Conservation (phyloP, 2,329 filamentous ascomycete genomes). For the Verruconis gallopava region DNA sequence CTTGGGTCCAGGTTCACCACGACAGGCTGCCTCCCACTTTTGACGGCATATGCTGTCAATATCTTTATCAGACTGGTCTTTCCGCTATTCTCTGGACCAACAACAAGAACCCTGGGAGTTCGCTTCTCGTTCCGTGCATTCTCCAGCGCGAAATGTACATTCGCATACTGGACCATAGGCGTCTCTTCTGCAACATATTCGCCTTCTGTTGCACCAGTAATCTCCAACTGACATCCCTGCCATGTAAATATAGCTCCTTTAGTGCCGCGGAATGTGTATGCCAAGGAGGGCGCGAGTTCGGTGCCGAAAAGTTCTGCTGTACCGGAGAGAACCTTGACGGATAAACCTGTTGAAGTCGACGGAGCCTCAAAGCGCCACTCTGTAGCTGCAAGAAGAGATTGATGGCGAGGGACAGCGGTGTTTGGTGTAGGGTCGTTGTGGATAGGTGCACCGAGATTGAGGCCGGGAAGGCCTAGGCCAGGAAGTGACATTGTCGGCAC, state of each 20-base stretch:
- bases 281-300: constrained; percentile 69
- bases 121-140: constrained; percentile 40
- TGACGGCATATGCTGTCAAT: constrained; percentile 66
- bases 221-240: constrained; percentile 77
- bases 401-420: constrained; percentile 19
- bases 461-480: constrained; percentile 31
- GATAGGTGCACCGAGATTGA: constrained; percentile 18
- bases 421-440: constrained; percentile 16
- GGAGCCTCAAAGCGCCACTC: constrained; percentile 32
- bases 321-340: constrained; percentile 52
- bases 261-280: constrained; percentile 67
- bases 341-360: constrained; percentile 20
- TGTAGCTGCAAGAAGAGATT: constrained; percentile 31
- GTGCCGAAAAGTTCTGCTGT: constrained; percentile 91
- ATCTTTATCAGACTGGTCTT: constrained; percentile 74
- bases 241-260: constrained; percentile 88
- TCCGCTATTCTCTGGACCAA: constrained; percentile 64
- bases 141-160: constrained; percentile 79
- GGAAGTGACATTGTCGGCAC: constrained; percentile 23
- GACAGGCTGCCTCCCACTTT: constrained; percentile 59
- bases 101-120: constrained; percentile 72
- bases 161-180: constrained; percentile 66
- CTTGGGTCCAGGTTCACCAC: constrained; percentile 75
- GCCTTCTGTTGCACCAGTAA: constrained; percentile 55
- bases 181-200: constrained; percentile 68